These are phyloP conservation scores for Plenodomus lindquistii DNA, from an alignment of 2,329 filamentous ascomycete species.

Conservation along the genomic window DNA sequence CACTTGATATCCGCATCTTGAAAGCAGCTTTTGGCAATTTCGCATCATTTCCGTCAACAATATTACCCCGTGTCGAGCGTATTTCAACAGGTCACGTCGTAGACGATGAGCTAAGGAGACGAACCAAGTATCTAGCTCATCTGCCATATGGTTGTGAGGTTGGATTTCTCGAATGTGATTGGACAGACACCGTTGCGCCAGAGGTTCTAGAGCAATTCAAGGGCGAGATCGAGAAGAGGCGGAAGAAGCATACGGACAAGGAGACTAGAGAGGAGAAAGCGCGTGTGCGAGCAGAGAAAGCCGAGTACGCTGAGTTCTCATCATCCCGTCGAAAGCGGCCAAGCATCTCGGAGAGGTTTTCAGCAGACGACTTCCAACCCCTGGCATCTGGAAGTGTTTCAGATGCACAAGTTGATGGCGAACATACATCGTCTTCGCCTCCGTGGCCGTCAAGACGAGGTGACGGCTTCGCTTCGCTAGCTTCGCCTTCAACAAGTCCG, in stretches of 20 bases:
- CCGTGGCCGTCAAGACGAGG: slow-evolving; percentile 60
- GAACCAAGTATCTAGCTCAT: slow-evolving; percentile 85
- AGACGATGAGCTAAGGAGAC: slow-evolving; percentile 80
- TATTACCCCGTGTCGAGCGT: slow-evolving; percentile 84
- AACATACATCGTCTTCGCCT: slow-evolving; percentile 49
- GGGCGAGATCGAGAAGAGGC: slow-evolving; percentile 74
- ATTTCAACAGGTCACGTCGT: slow-evolving; percentile 87
- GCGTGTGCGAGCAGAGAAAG: slow-evolving; percentile 76
- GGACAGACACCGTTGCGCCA: slow-evolving; percentile 82
- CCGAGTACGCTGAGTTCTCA: slow-evolving; percentile 73
- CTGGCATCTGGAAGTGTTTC: slow-evolving; percentile 33
- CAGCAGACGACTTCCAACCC: slow-evolving; percentile 52
- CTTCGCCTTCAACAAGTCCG: slow-evolving; percentile 80
- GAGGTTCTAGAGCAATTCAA: slow-evolving; percentile 76
- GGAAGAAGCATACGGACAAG: slow-evolving; percentile 80
- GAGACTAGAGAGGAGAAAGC: slow-evolving; percentile 85
- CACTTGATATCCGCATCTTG: slow-evolving; percentile 88
- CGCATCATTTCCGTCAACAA: slow-evolving; percentile 78
- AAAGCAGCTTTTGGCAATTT: slow-evolving; percentile 88
- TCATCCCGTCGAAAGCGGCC: slow-evolving; percentile 65
- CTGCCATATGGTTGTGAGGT: slow-evolving; percentile 90
- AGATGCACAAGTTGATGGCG: slow-evolving; percentile 35
- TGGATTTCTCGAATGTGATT: slow-evolving; percentile 89
- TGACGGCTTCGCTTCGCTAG: slow-evolving; percentile 65
- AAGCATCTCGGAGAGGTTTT: slow-evolving; percentile 58